Percentiles rank a stretch among this genome's conserved stretches.
Conservation (phyloP, 371 early-diverging fungal species). For the Syncephalastrum sp. region DNA sequence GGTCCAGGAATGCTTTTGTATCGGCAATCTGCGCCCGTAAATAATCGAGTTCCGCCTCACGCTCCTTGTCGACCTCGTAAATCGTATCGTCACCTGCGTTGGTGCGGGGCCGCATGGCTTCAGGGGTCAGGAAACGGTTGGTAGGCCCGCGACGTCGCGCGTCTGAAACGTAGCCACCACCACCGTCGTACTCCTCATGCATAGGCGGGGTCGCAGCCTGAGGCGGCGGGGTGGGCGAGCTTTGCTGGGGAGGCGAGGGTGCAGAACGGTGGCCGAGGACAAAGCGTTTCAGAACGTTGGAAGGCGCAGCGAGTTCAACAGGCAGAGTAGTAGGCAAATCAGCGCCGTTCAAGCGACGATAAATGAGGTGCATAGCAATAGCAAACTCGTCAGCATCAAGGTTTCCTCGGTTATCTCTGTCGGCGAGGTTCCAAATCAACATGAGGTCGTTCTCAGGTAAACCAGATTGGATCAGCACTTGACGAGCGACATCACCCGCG, state of each 20-base stretch:
- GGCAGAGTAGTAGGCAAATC: constrained; percentile 80
- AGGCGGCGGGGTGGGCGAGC: constrained; percentile 1
- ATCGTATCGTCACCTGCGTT: constrained; percentile 15
- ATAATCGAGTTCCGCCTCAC: constrained; percentile 27
- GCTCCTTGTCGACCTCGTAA: constrained; percentile 15
- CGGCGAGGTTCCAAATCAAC: constrained; percentile 53
- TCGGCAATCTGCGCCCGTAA: constrained; percentile 53
- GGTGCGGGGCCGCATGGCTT: constrained; percentile 5
- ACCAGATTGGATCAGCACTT: constrained; percentile 65
- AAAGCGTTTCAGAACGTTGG: constrained; percentile 60
- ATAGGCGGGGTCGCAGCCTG: constrained; percentile 11
- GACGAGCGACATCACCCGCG: constrained; percentile 78
- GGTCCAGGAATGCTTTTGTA: constrained; percentile 33
- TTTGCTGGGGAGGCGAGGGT: constrained; percentile 11
- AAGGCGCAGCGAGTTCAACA: constrained; percentile 78
- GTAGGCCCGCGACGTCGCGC: constrained; percentile 44
- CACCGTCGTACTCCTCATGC: constrained; percentile 24
- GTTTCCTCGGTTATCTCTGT: constrained; percentile 44
- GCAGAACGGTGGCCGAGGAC: constrained; percentile 40
- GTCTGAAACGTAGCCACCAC: constrained; percentile 53
- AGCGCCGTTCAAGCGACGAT: constrained; percentile 73
- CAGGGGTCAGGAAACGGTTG: constrained; percentile 8
- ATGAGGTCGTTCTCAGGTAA: constrained; percentile 35
- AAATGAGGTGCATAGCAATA: constrained; percentile 58
- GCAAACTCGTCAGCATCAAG: constrained; percentile 53